These are phyloP conservation scores for Tetracladium maxilliforme DNA, from an alignment of 2,329 filamentous ascomycete species.

Conservation along the genomic window DNA sequence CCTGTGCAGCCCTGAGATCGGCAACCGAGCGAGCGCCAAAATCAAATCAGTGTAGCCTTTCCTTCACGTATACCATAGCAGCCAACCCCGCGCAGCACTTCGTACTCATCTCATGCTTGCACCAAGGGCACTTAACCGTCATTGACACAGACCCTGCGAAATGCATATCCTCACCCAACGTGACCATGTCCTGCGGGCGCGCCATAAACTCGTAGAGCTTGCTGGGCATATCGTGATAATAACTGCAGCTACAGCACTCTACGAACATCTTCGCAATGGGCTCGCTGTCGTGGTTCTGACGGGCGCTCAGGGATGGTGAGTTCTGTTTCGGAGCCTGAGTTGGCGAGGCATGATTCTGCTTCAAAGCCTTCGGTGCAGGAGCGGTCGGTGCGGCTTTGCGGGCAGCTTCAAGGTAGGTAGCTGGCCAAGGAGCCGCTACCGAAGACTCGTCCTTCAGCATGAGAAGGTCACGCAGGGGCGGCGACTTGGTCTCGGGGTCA, in stretches of 20 bases:
- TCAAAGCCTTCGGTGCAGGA: too few relatives aligned
- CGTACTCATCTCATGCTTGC: slow-evolving; percentile 54
- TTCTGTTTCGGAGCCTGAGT: background rate
- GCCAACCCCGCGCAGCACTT: slow-evolving; percentile 55
- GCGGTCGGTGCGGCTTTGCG: too few relatives aligned
- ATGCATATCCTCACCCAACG: slow-evolving; percentile 30
- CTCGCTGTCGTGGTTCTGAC: slow-evolving; percentile 3
- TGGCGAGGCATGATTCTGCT: too few relatives aligned
- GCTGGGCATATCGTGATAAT: slow-evolving; percentile 51
- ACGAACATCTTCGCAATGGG: slow-evolving; percentile 46
- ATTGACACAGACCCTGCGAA: slow-evolving; percentile 43
- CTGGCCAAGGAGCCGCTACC: too few relatives aligned
- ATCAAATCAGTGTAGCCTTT: slow-evolving; percentile 33
- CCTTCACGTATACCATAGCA: slow-evolving; percentile 49
- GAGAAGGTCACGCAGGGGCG: too few relatives aligned
- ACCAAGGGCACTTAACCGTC: slow-evolving; percentile 57
- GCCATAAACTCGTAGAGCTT: slow-evolving; percentile 51
- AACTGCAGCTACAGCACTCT: slow-evolving; percentile 48
- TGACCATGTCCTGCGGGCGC: slow-evolving; percentile 38
- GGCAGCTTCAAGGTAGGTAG: too few relatives aligned
- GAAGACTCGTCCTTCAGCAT: too few relatives aligned
- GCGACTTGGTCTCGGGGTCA: too few relatives aligned
- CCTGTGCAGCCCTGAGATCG: too few relatives aligned
- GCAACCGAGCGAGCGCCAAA: too few relatives aligned
- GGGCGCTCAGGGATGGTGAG: too few relatives aligned